Conservation (phyloP, 129 eudicot genomes). For the Ambrosia trifida region DNA sequence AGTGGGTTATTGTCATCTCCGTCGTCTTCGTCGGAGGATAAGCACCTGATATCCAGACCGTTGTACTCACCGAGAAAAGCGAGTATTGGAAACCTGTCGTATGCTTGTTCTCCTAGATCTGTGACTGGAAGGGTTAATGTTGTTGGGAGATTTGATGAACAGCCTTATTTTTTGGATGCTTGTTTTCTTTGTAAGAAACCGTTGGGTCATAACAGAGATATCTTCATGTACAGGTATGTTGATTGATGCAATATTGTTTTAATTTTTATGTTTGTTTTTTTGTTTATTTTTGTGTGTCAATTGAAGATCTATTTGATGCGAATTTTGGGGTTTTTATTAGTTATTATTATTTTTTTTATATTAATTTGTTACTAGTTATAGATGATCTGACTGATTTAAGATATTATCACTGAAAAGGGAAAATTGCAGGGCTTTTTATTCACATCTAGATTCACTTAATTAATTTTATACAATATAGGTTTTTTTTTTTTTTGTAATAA, state of each 20-base stretch:
- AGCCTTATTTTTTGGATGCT: conserved; percentile 47
- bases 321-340: not conserved
- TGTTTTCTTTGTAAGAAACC: conserved; percentile 48
- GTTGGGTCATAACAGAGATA: conserved; percentile 49
- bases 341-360: not conserved
- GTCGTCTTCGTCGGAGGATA: conserved; percentile 31
- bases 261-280: not conserved
- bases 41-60: conserved; percentile 43
- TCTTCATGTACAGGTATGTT: conserved; percentile 60
- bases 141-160: conserved; percentile 54
- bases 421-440: no score
- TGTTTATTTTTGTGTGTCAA: not conserved
- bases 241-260: not conserved
- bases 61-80: conserved; percentile 40
- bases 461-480: no score
- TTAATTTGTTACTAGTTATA: no score
- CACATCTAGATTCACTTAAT: no score
- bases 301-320: not conserved
- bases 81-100: conserved; percentile 31
- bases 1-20: conserved; percentile 23
- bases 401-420: not conserved
- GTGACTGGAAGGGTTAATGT: conserved; percentile 35
- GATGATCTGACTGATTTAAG: not conserved
- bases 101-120: conserved; percentile 45
- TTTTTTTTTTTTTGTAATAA: no score